Conservation (phyloP, 306 rosid genomes). For the Cucurbita pepo region DNA sequence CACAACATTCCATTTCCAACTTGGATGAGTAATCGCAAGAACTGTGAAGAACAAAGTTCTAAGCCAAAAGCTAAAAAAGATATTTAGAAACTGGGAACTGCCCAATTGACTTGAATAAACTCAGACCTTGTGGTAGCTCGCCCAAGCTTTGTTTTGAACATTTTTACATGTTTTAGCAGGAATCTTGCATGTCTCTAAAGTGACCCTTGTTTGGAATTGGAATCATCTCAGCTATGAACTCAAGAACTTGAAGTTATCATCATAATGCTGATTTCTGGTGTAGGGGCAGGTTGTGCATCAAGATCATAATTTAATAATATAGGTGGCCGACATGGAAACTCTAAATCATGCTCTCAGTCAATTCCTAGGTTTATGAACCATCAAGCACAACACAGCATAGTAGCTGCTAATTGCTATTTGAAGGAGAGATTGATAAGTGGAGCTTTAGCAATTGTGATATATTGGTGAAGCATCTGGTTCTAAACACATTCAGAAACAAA, state of each 20-base stretch:
- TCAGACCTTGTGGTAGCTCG: conserved; percentile 35
- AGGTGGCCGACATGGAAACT: neutral
- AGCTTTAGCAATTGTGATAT: neutral
- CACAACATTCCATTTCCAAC: neutral
- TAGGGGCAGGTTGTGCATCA: neutral
- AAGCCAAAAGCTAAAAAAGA: conserved; percentile 16
- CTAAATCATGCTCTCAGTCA: neutral
- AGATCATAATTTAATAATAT: neutral
- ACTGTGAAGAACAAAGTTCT: conserved; percentile 22
- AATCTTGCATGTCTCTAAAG: neutral
- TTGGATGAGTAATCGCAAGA: conserved; percentile 19
- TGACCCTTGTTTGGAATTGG: neutral
- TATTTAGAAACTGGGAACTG: conserved; percentile 8
- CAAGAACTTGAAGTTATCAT: conserved; percentile 51
- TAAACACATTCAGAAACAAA: conserved; percentile 1
- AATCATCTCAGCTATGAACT: conserved; percentile 4
- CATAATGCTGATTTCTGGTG: conserved; percentile 21
- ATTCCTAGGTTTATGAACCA: neutral
- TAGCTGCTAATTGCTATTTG: neutral
- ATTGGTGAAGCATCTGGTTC: neutral
- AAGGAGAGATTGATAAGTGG: neutral
- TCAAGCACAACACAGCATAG: neutral
- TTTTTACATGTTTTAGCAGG: neutral
- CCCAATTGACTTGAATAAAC: conserved; percentile 42
- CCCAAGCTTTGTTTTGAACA: conserved; percentile 48